Base-by-base conservation (phyloP, 805 yeast genomes). In the Candida ulmi region DNA sequence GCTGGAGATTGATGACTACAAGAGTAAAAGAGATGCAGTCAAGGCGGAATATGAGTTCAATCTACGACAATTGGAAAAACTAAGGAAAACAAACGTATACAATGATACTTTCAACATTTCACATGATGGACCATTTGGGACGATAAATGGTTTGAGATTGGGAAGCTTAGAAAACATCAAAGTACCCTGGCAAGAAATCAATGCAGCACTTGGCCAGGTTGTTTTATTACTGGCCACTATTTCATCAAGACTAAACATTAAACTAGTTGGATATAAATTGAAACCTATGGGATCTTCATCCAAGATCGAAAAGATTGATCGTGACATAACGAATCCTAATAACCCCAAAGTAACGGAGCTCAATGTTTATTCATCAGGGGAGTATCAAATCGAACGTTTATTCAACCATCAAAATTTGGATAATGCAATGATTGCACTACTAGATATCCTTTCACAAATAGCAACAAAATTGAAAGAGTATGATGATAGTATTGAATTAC, bases 161-260 rank as follows among this genome's bases (percentile, higher is more conserved):
- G 98, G 98, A 0, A 68, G 78, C 12, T 58, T 77, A 35, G 76
- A 74, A 30, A 73, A 69, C 8, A 60, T 65, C 38, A 74, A 71
- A 43, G 85, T 90, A 0, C 83, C 95, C 2, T 88, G 95, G 95
- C 77, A 86, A 39, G 98, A 90, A 51, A 81, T 88, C 32, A 90
- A 88, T 55, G 93, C 95, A 2, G 96, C 95, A 0, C 62, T 90
- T 51, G 98, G 98, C 0, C 96, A 90, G 48, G 64, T 90, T 2
- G 74, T 86, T 2, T 62, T 88, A 11, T 60, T 91, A 16, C 56
- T 90, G 24, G 71, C 81, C 1, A 85, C 91, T 2, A 69, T 88
- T 3, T 61, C 75, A 1, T 65, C 75, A 11, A 68, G 80, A 33
- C 65, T 88, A 24, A 68, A 74, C 8, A 58, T 87, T 19, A 68